Conservation (phyloP, 805 yeast genomes). For the Ogataea thermomethanolica region DNA sequence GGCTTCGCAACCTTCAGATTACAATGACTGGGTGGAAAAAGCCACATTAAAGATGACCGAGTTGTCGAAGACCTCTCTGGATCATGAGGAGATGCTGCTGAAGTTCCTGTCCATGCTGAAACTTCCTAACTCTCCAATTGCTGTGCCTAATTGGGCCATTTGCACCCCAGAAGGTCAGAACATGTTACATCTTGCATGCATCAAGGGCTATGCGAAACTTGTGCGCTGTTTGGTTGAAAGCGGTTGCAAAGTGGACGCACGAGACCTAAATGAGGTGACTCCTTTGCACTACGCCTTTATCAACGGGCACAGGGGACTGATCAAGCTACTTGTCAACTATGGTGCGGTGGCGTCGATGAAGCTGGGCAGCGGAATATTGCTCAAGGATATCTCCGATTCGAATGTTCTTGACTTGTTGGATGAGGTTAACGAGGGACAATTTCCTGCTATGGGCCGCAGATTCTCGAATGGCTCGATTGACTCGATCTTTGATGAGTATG, state of each 20-base stretch:
- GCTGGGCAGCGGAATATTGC: conserved; percentile 48
- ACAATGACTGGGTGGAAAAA: conserved; percentile 47
- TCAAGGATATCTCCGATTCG: conserved; percentile 40
- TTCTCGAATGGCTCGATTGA: conserved; percentile 31
- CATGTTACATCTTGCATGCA: conserved; percentile 78
- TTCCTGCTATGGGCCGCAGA: conserved; percentile 16
- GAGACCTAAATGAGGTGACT: conserved; percentile 78
- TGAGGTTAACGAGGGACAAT: conserved; percentile 4
- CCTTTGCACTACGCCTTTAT: conserved; percentile 87
- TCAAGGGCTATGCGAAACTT: conserved; percentile 66
- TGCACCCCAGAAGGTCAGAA: conserved; percentile 84
- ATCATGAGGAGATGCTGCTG: conserved; percentile 48
- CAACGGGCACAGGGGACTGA: conserved; percentile 66
- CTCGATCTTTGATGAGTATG: conserved; percentile 23
- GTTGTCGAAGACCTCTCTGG: conserved; percentile 41
- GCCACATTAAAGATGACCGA: conserved; percentile 50
- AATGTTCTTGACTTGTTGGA: conserved; percentile 36
- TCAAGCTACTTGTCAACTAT: conserved; percentile 57
- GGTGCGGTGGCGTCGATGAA: conserved; percentile 55
- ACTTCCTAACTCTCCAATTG: conserved; percentile 57
- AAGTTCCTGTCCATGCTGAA: conserved; percentile 57
- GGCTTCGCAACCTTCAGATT: conserved; percentile 15
- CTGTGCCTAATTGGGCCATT: conserved; percentile 71
- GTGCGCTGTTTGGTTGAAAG: conserved; percentile 59
- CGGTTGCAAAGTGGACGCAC: conserved; percentile 63